These are phyloP conservation scores for Cytospora leucostoma DNA, from an alignment of 2,329 filamentous ascomycete species.

Conservation along the genomic window DNA sequence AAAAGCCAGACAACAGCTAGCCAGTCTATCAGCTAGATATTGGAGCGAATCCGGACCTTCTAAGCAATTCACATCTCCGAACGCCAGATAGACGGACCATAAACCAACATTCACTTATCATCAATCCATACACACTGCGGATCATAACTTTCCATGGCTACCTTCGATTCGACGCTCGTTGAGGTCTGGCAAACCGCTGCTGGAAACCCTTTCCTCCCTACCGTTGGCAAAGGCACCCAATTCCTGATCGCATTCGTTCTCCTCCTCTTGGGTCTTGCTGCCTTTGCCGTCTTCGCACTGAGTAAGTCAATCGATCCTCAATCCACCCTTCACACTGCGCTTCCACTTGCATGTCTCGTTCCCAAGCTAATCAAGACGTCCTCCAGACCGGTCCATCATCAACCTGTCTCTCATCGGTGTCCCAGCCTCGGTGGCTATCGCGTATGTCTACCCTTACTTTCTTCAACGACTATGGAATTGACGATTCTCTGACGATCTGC, in stretches of 20 bases:
- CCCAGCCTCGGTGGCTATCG: conserved; percentile 85
- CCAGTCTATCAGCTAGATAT: neutral
- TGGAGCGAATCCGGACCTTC: neutral
- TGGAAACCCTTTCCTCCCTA: conserved; percentile 79
- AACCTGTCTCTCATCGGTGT: conserved; percentile 78
- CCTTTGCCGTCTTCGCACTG: conserved; percentile 80
- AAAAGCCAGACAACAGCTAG: neutral
- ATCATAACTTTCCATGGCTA: neutral
- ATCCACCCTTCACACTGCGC: neutral
- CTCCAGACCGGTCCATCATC: conserved; percentile 74
- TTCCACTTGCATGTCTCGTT: neutral
- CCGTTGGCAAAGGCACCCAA: conserved; percentile 79
- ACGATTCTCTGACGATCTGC: conserved; percentile 19
- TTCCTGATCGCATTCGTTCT: conserved; percentile 79
- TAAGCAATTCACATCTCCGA: neutral
- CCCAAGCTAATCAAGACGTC: conserved; percentile 32
- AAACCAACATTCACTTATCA: neutral
- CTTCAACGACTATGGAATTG: neutral
- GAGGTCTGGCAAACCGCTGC: conserved; percentile 93
- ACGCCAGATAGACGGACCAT: neutral
- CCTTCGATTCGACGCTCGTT: conserved; percentile 79
- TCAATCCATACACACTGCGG: neutral
- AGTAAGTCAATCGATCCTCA: conserved; percentile 58
- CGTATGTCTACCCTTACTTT: conserved; percentile 59
- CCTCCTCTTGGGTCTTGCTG: conserved; percentile 68